Conservation (phyloP, 495 filamentous ascomycete species). For the Cudoniella acicularis region DNA sequence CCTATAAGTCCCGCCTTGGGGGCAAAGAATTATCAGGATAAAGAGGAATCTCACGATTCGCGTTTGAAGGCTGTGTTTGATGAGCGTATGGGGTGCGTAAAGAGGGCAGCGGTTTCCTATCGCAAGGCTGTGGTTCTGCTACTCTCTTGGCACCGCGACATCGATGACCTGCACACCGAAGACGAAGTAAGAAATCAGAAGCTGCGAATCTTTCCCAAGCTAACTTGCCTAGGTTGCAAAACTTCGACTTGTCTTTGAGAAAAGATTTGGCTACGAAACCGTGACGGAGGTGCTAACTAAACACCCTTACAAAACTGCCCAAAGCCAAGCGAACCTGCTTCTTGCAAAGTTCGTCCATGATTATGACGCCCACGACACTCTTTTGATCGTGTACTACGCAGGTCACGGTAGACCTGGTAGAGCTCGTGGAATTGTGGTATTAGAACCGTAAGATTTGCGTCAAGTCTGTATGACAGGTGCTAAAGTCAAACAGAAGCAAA, state of each 20-base stretch:
- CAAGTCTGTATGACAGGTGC: neutral
- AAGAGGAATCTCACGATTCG: neutral
- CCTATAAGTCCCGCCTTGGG: neutral
- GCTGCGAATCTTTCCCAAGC: neutral
- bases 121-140: constrained; percentile 19
- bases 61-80: neutral
- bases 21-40: neutral
- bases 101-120: constrained; percentile 1
- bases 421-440: neutral
- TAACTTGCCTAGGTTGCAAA: neutral
- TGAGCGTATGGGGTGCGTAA: neutral
- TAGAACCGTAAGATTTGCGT: constrained; percentile 1
- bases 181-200: constrained; percentile 2
- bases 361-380: constrained; percentile 7
- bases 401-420: constrained; percentile 16
- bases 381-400: constrained; percentile 24
- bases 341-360: constrained; percentile 13
- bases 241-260: constrained; percentile 1
- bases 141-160: constrained; percentile 12
- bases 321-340: constrained; percentile 2
- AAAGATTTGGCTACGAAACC: constrained; percentile 1
- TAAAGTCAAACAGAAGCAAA: neutral
- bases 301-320: neutral
- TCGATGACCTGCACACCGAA: constrained; percentile 11
- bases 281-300: neutral